Evolutionary conservation across 495 filamentous ascomycete genomes (phyloP).

Genomic region (Aspergillus indologenus): DNA sequence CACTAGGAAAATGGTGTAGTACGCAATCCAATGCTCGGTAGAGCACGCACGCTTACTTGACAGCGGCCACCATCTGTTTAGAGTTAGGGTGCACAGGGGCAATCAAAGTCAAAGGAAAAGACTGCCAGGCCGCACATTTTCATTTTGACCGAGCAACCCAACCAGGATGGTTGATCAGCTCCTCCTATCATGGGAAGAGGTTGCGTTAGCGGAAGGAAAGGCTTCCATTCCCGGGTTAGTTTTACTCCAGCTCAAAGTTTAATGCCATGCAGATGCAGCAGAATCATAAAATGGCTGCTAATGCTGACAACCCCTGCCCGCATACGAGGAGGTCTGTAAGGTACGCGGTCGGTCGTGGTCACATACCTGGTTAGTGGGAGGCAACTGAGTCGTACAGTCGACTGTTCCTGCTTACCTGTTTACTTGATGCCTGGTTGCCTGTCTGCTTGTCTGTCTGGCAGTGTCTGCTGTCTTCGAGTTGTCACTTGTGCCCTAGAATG

Average conservation of each 20-base stretch:
- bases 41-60: background rate
- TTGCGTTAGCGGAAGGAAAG: background rate
- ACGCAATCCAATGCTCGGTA: no score
- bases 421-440: no score
- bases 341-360: background rate
- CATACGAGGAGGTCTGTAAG: background rate
- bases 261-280: slow-evolving; percentile 1
- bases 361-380: no score
- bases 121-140: background rate
- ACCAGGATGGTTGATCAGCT: background rate
- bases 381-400: no score
- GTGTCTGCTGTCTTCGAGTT: no score
- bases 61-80: slow-evolving; percentile 3
- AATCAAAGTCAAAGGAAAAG: background rate
- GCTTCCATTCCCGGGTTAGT: background rate
- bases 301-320: background rate
- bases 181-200: background rate
- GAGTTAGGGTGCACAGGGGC: background rate
- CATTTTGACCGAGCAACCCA: background rate
- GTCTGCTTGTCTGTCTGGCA: no score
- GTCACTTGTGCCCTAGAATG: no score
- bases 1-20: no score
- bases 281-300: no score
- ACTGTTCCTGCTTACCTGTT: no score
- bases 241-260: background rate